Conservation (phyloP, 441 rosid genomes). For the Lepidium campestre region DNA sequence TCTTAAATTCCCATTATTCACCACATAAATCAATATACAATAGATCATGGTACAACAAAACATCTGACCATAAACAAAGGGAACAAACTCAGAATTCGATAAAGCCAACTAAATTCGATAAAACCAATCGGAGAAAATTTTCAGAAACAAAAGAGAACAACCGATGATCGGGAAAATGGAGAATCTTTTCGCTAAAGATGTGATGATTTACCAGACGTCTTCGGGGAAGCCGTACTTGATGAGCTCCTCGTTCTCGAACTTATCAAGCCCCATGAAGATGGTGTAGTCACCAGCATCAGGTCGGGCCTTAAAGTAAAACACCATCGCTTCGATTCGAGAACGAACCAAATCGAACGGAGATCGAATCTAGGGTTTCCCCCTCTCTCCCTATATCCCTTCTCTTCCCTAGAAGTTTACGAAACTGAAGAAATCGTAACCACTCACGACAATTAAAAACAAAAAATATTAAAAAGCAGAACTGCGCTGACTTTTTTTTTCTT, state of each 20-base stretch:
- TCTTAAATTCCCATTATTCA: not conserved
- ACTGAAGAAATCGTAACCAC: conserved; percentile 24
- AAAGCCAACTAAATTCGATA: not conserved
- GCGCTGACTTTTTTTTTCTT: not conserved
- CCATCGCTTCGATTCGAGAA: conserved; percentile 46
- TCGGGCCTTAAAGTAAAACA: conserved; percentile 92
- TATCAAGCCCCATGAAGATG: conserved; percentile 97
- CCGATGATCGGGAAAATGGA: not conserved
- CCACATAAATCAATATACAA: conserved; percentile 4
- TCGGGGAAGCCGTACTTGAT: conserved; percentile 97
- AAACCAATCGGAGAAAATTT: not conserved
- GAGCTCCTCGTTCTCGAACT: conserved; percentile 98
- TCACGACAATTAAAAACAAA: not conserved
- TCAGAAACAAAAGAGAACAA: not conserved
- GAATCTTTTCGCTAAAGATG: not conserved
- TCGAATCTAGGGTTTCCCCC: conserved; percentile 32
- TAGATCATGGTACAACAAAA: not conserved
- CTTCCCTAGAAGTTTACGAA: conserved; percentile 5
- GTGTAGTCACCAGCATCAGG: conserved; percentile 97
- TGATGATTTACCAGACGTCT: conserved; percentile 68
- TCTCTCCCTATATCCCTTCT: conserved; percentile 12
- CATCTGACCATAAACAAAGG: not conserved
- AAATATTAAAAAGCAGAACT: not conserved
- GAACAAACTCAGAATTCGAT: not conserved
- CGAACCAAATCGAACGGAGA: conserved; percentile 21